phyloP scores from a whole-genome alignment of 768 basidiomycete genomes.

The Boletellus emodensis region DNA sequence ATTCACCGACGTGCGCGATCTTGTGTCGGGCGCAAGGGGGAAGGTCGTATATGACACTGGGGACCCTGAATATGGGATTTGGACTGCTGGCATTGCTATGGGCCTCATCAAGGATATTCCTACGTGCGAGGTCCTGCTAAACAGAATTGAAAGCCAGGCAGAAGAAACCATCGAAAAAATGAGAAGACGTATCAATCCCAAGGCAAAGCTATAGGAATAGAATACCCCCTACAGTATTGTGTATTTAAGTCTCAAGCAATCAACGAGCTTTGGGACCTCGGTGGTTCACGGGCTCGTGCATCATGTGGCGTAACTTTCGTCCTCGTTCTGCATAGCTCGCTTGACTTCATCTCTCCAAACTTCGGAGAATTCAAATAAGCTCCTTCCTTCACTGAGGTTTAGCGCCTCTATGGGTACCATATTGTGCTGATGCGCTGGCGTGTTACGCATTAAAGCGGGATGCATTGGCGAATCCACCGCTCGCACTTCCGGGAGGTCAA shows the following conservation, averaged over 20 bases:
- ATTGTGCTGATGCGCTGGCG: conserved; percentile 78
- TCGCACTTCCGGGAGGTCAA: conserved; percentile 42
- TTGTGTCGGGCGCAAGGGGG: conserved; percentile 70
- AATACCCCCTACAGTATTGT: not conserved
- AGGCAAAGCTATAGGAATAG: conserved; percentile 18
- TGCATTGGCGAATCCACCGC: conserved; percentile 75
- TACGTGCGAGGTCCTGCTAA: conserved; percentile 69
- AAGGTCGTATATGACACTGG: conserved; percentile 76
- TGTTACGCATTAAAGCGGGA: conserved; percentile 60
- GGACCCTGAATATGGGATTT: conserved; percentile 84
- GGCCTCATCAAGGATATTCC: conserved; percentile 83
- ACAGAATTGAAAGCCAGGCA: conserved; percentile 68
- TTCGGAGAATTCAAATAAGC: conserved; percentile 69
- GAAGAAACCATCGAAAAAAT: conserved; percentile 60
- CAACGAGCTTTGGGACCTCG: not conserved
- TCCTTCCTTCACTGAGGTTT: conserved; percentile 68
- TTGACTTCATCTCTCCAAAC: conserved; percentile 55
- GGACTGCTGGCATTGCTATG: conserved; percentile 63
- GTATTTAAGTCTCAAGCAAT: not conserved
- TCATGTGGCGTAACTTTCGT: not conserved
- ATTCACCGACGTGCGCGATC: conserved; percentile 78
- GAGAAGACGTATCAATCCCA: conserved; percentile 20
- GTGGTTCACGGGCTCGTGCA: not conserved
- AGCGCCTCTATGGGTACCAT: conserved; percentile 91
- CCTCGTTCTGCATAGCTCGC: conserved; percentile 25